Base-by-base conservation (phyloP, 768 basidiomycete species). In the Suillus subluteus region DNA sequence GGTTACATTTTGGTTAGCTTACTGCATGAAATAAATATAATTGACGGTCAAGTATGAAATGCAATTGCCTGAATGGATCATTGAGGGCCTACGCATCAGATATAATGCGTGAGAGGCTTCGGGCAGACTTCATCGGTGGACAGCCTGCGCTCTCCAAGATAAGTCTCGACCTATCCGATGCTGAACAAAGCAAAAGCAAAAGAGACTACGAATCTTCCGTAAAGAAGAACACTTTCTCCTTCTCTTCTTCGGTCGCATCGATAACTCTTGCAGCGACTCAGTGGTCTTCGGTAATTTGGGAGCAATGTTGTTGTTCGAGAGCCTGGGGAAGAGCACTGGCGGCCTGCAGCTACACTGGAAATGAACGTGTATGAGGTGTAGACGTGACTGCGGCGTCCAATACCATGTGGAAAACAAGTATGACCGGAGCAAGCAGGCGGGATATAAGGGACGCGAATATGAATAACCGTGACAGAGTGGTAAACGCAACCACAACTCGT, bases 371-470 rank as follows among this genome's bases (percentile, higher is more conserved):
- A 84, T 0, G 89, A 89, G 26, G 80, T 77, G 67, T 78, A 74
- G 6, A 90, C 26, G 26, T 26, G 26, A 26, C 50, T 63, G 84
- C 76, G 30, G 83, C 43, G 55, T 83, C 79, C 30, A 82, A 65
- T 7, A 81, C 23, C 37, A 87, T 71, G 16, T 83, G 72, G 38
- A 79, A 40, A 65, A 86, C 75, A 56, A 84, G 76, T 35, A 79
- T 71, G 58, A 84, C 59, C 1, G 89, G 88, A 2, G 83, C 82
- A 61, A 90, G 70, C 44, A 86, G 41, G 69, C 84, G 3, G 6
- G 71, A 48, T 2, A 77, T 21, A 13, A 76, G 67, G 23, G 71
- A 66, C 67, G 72, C 76, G 52, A 78, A 63, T n/a, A 71, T 54
- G 61, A 58, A 64, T 62, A 77, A 32, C 26, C 26, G 26, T 26